Evolutionary conservation across 116 monocot genomes (phyloP), one percentile per base, ranked within the genome.

Genomic region (Trichopus zeylanicus): DNA sequence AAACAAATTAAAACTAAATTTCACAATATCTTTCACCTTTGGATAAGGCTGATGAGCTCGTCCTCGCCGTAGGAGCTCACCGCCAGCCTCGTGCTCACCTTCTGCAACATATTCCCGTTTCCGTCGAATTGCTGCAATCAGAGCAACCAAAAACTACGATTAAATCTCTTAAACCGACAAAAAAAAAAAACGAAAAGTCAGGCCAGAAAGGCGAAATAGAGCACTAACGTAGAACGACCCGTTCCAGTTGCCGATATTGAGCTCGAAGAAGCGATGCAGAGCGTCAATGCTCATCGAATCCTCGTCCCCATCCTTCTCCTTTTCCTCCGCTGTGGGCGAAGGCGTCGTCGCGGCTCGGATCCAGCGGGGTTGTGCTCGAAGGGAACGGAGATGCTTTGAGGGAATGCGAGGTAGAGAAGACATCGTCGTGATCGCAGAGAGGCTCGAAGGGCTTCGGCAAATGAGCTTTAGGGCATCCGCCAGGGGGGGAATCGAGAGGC

Each of bases 31-130:
- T n/a, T n/a, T 79, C 33, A 97, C 97, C 87, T 81, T 68, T 97
- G 97, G 56, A 87, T 73, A 37, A 97, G 83, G 62, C 97, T 97
- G 61, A 90, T 84, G 23, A 97, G 97, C 10, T 97, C 87, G 26
- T 70, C 81, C 60, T 84, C 91, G 48, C 91, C 97, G 58, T 97
- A 97, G 0, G 91, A 74, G 77, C 79, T 87, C 16, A 66, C 91
- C 4, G 91, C 77, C 4, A 97, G 75, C 79, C 65, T 81, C 64
- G 97, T 97, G 68, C 59, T 78, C 62, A 90, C 72, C 19, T 26
- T 78, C 56, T 97, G 87, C 61, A 97, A 57, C 59, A 80, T 29
- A 64, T 68, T 79, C 60, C 91, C 97, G 22, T 72, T 22, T 16
- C 46, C 67, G 67, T 97, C 90, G 58, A 97, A 97, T 87, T 97